Percentiles rank a stretch among this genome's conserved stretches.
Evolutionary conservation across 2,329 filamentous ascomycete species (phyloP).

Genomic region (Aspergillus jensenii): DNA sequence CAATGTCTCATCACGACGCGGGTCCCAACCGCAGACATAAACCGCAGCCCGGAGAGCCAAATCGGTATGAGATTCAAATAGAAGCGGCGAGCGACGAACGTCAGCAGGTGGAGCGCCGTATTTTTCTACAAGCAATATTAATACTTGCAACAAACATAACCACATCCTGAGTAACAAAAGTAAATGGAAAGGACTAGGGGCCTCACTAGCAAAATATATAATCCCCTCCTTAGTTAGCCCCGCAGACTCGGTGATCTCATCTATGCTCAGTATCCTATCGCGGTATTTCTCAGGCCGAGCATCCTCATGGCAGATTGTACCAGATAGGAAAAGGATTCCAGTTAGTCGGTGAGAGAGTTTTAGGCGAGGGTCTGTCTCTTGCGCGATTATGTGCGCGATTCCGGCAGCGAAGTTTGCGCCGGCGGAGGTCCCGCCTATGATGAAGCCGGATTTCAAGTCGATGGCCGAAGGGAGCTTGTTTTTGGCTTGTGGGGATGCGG

Average conservation of each 20-base stretch:
- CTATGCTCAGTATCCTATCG: constrained; percentile 34
- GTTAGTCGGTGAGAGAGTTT: constrained; percentile 46
- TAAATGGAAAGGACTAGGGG: background rate
- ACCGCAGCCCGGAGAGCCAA: constrained; percentile 43
- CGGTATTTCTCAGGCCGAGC: constrained; percentile 42
- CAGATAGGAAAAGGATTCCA: constrained; percentile 49
- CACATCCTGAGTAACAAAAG: background rate
- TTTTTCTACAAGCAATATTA: constrained; percentile 14
- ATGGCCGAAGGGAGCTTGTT: constrained; percentile 27
- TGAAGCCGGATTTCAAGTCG: constrained; percentile 46
- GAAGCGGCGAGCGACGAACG: constrained; percentile 40
- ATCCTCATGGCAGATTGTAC: constrained; percentile 43
- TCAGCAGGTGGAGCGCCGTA: constrained; percentile 34
- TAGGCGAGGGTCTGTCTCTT: constrained; percentile 5
- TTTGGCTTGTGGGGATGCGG: constrained; percentile 7
- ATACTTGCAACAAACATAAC: background rate
- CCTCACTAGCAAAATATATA: constrained; percentile 30
- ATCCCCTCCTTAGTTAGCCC: constrained; percentile 38
- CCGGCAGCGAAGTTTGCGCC: constrained; percentile 54
- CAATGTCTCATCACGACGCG: constrained; percentile 50
- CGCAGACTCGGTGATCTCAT: constrained; percentile 33
- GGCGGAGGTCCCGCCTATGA: constrained; percentile 53
- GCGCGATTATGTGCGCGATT: constrained; percentile 44
- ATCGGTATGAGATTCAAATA: constrained; percentile 31
- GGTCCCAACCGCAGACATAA: constrained; percentile 51